Evolutionary conservation across 805 yeast genomes (phyloP).

Genomic region (Candida arabinofermentans): DNA sequence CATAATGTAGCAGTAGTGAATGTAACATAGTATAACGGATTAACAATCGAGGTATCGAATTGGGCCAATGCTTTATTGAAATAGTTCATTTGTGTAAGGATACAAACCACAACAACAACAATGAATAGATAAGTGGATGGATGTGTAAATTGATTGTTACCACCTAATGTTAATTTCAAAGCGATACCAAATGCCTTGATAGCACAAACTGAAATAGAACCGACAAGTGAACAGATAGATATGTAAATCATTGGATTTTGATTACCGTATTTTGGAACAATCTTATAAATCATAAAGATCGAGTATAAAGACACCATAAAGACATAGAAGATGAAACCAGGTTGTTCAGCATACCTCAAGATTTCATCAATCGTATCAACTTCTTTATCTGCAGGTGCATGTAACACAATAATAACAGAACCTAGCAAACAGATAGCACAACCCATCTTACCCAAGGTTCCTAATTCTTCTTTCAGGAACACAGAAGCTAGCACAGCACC

Average conservation of each 20-base stretch:
- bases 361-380: slow-evolving; percentile 86
- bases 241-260: slow-evolving; percentile 85
- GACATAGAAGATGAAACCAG: slow-evolving; percentile 69
- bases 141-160: slow-evolving; percentile 85
- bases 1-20: slow-evolving; percentile 84
- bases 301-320: slow-evolving; percentile 62
- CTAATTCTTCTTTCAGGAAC: slow-evolving; percentile 81
- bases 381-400: slow-evolving; percentile 94
- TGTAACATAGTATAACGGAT: slow-evolving; percentile 86
- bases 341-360: slow-evolving; percentile 70
- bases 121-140: slow-evolving; percentile 80
- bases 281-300: slow-evolving; percentile 72
- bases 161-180: slow-evolving; percentile 74
- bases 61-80: slow-evolving; percentile 92
- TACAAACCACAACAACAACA: slow-evolving; percentile 73
- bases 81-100: slow-evolving; percentile 87
- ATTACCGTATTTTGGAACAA: slow-evolving; percentile 77
- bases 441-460: slow-evolving; percentile 85
- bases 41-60: slow-evolving; percentile 88
- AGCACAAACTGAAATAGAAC: slow-evolving; percentile 86
- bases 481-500: slow-evolving; percentile 89
- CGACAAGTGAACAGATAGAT: slow-evolving; percentile 85
- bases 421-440: slow-evolving; percentile 90
- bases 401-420: slow-evolving; percentile 80
- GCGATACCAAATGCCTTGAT: slow-evolving; percentile 94